Percentiles rank a stretch among this genome's conserved stretches.
These are phyloP conservation scores for Closterium sp. DNA, from an alignment of 139 green algal species.

Conservation along the genomic window DNA sequence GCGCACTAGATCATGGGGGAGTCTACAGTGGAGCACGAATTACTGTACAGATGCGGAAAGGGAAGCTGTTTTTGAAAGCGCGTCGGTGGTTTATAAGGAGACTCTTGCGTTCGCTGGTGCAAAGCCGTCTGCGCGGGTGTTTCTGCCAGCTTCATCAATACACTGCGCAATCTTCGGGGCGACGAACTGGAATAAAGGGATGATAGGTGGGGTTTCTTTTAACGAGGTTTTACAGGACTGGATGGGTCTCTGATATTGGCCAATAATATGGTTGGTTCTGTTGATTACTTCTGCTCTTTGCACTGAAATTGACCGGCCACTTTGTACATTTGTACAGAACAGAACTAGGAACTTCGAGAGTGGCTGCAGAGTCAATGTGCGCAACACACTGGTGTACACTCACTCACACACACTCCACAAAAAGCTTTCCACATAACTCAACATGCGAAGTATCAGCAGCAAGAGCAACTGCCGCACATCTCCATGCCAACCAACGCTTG, in stretches of 20 bases:
- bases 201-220: neutral
- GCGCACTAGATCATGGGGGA: neutral
- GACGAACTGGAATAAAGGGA: neutral
- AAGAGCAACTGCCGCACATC: no score
- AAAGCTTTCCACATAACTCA: no score
- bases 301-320: no score
- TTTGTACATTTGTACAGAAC: no score
- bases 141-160: neutral
- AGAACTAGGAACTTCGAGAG: no score
- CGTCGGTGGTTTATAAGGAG: neutral
- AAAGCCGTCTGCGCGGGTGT: neutral
- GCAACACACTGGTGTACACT: no score
- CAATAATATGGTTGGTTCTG: no score
- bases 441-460: neutral
- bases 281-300: no score
- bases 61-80: neutral
- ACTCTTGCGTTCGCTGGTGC: neutral
- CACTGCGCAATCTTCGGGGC: neutral
- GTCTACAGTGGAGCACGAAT: neutral
- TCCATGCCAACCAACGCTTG: no score
- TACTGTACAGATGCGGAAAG: neutral
- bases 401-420: no score
- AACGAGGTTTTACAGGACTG: neutral
- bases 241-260: neutral
- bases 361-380: no score